phyloP scores from a whole-genome alignment of 495 filamentous ascomycete species.

The Antarctomyces pellizariae region DNA sequence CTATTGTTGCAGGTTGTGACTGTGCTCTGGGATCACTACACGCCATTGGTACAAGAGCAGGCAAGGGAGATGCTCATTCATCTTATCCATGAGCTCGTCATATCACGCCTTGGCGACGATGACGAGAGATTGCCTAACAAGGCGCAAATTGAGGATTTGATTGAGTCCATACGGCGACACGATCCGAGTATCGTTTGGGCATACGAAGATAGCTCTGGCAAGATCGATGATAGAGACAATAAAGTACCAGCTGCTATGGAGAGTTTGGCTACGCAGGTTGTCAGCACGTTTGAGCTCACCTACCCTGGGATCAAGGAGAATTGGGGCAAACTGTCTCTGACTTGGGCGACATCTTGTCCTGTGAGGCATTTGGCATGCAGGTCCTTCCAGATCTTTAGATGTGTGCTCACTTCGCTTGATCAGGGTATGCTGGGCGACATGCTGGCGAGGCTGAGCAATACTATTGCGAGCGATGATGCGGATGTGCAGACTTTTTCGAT shows the following conservation, averaged over 20 bases:
- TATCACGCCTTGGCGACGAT: conserved; percentile 73
- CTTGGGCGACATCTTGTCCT: conserved; percentile 90
- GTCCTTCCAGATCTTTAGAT: conserved; percentile 93
- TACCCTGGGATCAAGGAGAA: conserved; percentile 75
- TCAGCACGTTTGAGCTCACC: conserved; percentile 61
- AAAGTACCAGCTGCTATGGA: conserved; percentile 79
- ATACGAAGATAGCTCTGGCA: conserved; percentile 77
- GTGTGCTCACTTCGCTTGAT: conserved; percentile 72
- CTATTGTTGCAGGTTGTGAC: conserved; percentile 76
- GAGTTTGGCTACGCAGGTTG: conserved; percentile 51
- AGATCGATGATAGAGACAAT: conserved; percentile 43
- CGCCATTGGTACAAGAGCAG: conserved; percentile 84
- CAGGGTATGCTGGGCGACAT: conserved; percentile 89
- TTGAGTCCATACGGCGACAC: conserved; percentile 74
- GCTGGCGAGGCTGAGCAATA: conserved; percentile 82
- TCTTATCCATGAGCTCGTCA: conserved; percentile 87
- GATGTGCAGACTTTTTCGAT: conserved; percentile 93
- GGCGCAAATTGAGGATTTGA: conserved; percentile 59
- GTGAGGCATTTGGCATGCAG: conserved; percentile 90
- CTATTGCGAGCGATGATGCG: conserved; percentile 73
- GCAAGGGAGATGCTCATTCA: conserved; percentile 95
- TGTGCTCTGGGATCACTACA: conserved; percentile 93
- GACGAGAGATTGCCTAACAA: conserved; percentile 38
- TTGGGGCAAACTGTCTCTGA: conserved; percentile 72
- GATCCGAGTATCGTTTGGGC: conserved; percentile 73